phyloP scores from a whole-genome alignment of 2,329 filamentous ascomycete genomes.

The Apiospora kogelbergensis region DNA sequence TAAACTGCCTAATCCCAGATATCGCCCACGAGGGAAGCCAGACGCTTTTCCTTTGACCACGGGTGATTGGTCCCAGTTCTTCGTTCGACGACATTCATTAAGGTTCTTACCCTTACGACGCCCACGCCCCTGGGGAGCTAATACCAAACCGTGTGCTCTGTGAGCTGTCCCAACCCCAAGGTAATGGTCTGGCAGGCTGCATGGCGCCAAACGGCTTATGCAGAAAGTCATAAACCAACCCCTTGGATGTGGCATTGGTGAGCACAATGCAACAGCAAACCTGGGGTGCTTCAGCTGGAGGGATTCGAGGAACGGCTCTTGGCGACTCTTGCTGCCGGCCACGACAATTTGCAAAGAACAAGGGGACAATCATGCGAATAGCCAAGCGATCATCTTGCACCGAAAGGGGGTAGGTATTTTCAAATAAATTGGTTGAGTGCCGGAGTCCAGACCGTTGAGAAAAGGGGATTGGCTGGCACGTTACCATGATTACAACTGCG shows the following conservation, averaged over 20 bases:
- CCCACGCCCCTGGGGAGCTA: not conserved
- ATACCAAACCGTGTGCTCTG: not conserved
- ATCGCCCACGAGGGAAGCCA: not conserved
- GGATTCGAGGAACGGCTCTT: not conserved
- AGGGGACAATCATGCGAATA: not conserved
- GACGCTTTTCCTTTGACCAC: not conserved
- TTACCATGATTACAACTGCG: not conserved
- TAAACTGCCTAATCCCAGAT: not conserved
- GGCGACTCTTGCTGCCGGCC: not conserved
- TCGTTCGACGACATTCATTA: slow-evolving; percentile 1
- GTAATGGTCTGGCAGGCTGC: not conserved
- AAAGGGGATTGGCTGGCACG: not conserved
- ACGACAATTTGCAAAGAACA: not conserved
- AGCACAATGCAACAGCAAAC: not conserved
- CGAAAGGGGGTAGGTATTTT: not conserved
- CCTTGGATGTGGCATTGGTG: not conserved
- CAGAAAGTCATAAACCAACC: not conserved
- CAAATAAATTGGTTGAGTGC: not conserved
- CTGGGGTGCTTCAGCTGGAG: not conserved
- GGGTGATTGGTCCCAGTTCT: not conserved
- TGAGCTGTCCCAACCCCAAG: not conserved
- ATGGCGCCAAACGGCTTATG: slow-evolving; percentile 4
- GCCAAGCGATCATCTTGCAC: no score
- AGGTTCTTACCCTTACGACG: not conserved
- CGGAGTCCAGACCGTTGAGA: not conserved